A percentile compares a stretch with the other conserved stretches of the same genome.
Evolutionary conservation across 2,329 filamentous ascomycete genomes (phyloP).

Genomic region (Scleromitrula shiraiana): DNA sequence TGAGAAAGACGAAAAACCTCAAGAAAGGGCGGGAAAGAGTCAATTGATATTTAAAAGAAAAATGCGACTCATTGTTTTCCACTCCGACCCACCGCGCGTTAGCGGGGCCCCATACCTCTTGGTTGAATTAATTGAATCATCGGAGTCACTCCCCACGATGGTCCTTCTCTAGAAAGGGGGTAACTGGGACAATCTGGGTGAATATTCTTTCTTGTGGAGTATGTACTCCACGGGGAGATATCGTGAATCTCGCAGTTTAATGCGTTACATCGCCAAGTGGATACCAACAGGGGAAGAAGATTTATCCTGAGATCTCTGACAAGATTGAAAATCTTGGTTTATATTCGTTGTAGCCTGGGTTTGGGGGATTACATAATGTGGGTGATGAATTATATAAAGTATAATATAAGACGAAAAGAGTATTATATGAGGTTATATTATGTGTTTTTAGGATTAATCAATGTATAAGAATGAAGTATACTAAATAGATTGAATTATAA

Average conservation of each 20-base stretch:
- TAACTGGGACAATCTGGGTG: not conserved
- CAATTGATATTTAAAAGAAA: not conserved
- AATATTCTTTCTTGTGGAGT: slow-evolving; percentile 1
- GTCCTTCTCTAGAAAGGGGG: not conserved
- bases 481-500: too few relatives aligned
- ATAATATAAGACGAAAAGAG: too few relatives aligned
- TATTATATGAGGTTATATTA: too few relatives aligned
- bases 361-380: not conserved
- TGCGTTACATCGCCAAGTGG: not conserved
- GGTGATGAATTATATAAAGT: not conserved
- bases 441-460: too few relatives aligned
- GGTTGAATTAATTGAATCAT: not conserved
- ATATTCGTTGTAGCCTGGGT: not conserved
- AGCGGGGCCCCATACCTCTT: not conserved
- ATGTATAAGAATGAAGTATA: too few relatives aligned
- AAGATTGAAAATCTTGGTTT: not conserved
- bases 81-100: not conserved
- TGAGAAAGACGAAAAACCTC: not conserved
- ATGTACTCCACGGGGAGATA: not conserved
- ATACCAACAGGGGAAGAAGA: slow-evolving; percentile 1
- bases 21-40: not conserved
- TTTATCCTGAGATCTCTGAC: not conserved
- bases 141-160: not conserved
- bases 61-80: not conserved
- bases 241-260: not conserved